phyloP scores from a whole-genome alignment of 2,329 filamentous ascomycete species.

The Aspergillus sp. region DNA sequence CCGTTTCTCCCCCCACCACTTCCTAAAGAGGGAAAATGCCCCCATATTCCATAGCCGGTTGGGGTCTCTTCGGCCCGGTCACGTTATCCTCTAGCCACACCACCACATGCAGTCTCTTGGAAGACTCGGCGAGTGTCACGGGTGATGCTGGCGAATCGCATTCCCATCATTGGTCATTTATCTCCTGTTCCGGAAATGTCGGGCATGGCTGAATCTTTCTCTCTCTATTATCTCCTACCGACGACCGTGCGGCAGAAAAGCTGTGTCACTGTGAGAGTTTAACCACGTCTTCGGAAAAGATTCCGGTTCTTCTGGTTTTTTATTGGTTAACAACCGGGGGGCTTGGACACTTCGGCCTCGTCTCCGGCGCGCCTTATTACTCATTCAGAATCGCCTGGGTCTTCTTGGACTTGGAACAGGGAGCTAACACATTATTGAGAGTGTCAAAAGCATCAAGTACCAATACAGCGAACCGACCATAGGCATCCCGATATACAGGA shows the following conservation, averaged over 20 bases:
- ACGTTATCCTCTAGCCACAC: constrained; percentile 23
- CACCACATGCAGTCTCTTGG: constrained; percentile 7
- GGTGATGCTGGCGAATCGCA: constrained; percentile 5
- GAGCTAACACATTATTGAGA: not conserved
- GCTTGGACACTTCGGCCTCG: not conserved
- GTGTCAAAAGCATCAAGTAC: not conserved
- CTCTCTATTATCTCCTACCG: not conserved
- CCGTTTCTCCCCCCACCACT: constrained; percentile 10
- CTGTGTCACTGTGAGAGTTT: not conserved
- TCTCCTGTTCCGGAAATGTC: not conserved
- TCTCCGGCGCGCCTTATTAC: not conserved
- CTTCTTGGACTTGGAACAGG: not conserved
- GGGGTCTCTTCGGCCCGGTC: constrained; percentile 25
- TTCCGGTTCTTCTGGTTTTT: not conserved
- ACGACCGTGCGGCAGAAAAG: not conserved
- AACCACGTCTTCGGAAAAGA: constrained; percentile 3
- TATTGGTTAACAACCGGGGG: constrained; percentile 1
- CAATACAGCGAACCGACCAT: not conserved
- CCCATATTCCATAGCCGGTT: constrained; percentile 8
- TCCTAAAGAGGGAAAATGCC: not conserved
- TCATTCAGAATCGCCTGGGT: constrained; percentile 5
- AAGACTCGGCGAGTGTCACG: not conserved
- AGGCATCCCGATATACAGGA: not conserved
- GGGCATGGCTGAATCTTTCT: not conserved
- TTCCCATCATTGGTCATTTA: constrained; percentile 10